phyloP scores from a whole-genome alignment of 1,139 yeast genomes.

The Saccharomyces hybrid region DNA sequence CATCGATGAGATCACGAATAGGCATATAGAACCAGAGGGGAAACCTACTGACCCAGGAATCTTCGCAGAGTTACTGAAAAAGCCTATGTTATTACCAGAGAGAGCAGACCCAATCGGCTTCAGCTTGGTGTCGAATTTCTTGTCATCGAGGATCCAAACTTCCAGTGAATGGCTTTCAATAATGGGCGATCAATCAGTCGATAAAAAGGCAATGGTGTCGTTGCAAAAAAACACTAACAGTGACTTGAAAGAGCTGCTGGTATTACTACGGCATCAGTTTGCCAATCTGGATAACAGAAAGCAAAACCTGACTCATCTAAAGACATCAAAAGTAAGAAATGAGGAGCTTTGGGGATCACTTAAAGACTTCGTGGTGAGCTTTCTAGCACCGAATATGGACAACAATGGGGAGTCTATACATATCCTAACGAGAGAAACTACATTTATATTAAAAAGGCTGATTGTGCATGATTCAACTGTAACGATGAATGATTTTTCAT shows the following conservation, averaged over 20 bases:
- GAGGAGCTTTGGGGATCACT: constrained; percentile 5
- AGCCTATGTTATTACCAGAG: constrained; percentile 26
- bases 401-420: not conserved
- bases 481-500: constrained; percentile 13
- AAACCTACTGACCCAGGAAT: not conserved
- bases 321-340: not conserved
- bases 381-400: constrained; percentile 11
- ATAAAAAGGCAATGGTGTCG: constrained; percentile 10
- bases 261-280: not conserved
- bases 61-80: constrained; percentile 14
- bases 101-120: constrained; percentile 31
- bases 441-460: constrained; percentile 8
- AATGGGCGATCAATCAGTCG: constrained; percentile 4
- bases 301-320: not conserved
- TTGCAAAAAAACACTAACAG: constrained; percentile 14
- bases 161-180: constrained; percentile 13
- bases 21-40: not conserved
- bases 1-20: constrained; percentile 9
- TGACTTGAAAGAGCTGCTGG: constrained; percentile 9
- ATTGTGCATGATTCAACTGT: constrained; percentile 13
- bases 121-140: constrained; percentile 16
- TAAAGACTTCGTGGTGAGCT: constrained; percentile 8
- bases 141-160: constrained; percentile 12
- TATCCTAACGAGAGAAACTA: not conserved
- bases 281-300: not conserved